Conservation (phyloP, 257 asterid genomes). For the Solanum virginianum region DNA sequence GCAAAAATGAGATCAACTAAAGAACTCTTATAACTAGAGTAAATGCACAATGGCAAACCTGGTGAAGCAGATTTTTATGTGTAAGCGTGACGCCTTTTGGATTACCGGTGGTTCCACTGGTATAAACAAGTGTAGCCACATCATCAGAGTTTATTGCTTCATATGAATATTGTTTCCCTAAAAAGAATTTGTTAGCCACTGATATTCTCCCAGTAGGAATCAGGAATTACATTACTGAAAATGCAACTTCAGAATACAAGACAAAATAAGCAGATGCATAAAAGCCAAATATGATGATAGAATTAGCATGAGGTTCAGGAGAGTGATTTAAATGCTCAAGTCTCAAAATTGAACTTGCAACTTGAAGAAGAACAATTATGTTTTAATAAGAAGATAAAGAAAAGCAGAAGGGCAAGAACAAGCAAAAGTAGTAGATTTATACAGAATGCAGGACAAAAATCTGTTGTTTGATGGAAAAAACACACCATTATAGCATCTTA, state of each 20-base stretch:
- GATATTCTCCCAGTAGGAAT: background rate
- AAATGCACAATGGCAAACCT: conserved; percentile 35
- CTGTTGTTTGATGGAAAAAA: background rate
- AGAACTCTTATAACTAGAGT: background rate
- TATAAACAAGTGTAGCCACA: conserved; percentile 70
- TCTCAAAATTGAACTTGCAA: background rate
- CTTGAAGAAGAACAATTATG: background rate
- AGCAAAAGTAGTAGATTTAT: background rate
- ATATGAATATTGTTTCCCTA: conserved; percentile 49
- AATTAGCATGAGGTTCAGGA: too few relatives aligned
- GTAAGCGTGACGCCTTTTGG: conserved; percentile 98
- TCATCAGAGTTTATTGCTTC: conserved; percentile 64
- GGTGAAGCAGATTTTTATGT: conserved; percentile 79
- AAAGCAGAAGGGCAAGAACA: background rate
- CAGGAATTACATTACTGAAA: background rate
- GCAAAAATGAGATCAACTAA: background rate
- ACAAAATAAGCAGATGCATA: background rate
- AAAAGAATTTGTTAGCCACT: conserved; percentile 6
- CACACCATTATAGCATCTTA: background rate
- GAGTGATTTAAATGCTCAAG: background rate
- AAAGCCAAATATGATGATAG: too few relatives aligned
- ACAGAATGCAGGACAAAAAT: background rate
- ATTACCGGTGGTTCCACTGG: conserved; percentile 94
- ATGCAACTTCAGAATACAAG: background rate
- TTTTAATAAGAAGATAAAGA: background rate